Percentiles rank a stretch among this genome's conserved stretches.
Conservation (phyloP, 768 basidiomycete genomes). For the Guyanaporus albipodus region DNA sequence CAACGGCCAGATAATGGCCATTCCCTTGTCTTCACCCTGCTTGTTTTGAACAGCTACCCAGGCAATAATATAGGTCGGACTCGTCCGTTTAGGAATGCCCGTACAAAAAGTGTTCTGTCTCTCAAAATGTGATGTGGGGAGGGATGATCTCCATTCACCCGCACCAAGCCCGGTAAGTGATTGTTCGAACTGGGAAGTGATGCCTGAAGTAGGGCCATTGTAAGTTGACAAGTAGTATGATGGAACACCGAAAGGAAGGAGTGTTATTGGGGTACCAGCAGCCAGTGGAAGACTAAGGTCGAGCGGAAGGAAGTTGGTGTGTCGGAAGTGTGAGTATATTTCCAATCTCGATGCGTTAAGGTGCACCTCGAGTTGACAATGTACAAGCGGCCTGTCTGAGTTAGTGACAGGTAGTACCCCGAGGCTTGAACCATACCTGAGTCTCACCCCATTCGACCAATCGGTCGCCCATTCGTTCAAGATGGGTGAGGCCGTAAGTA, state of each 20-base stretch:
- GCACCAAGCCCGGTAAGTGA: slow-evolving; percentile 62
- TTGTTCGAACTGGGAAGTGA: slow-evolving; percentile 59
- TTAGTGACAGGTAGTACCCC: slow-evolving; percentile 10
- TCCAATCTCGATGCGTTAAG: slow-evolving; percentile 47
- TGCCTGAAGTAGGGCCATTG: slow-evolving; percentile 57
- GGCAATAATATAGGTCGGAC: slow-evolving; percentile 52
- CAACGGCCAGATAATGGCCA: slow-evolving; percentile 69
- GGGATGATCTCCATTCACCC: slow-evolving; percentile 41
- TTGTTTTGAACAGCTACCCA: slow-evolving; percentile 75
- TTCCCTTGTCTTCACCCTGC: slow-evolving; percentile 77
- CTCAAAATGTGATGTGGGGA: slow-evolving; percentile 12
- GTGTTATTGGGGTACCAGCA: slow-evolving; percentile 61
- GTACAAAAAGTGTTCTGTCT: slow-evolving; percentile 19
- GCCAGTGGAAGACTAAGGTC: slow-evolving; percentile 37
- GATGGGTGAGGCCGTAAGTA: slow-evolving; percentile 45
- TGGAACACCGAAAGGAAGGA: slow-evolving; percentile 68
- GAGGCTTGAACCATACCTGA: slow-evolving; percentile 36
- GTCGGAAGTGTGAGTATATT: slow-evolving; percentile 57
- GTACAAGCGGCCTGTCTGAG: slow-evolving; percentile 50
- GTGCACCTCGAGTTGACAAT: slow-evolving; percentile 57
- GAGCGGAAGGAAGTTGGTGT: slow-evolving; percentile 58
- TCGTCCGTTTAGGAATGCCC: slow-evolving; percentile 15
- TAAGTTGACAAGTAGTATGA: slow-evolving; percentile 74
- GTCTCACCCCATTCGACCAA: slow-evolving; percentile 54
- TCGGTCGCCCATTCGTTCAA: slow-evolving; percentile 60